These are phyloP conservation scores for Coniosporium apollinis DNA, from an alignment of 495 filamentous ascomycete species.

Conservation along the genomic window DNA sequence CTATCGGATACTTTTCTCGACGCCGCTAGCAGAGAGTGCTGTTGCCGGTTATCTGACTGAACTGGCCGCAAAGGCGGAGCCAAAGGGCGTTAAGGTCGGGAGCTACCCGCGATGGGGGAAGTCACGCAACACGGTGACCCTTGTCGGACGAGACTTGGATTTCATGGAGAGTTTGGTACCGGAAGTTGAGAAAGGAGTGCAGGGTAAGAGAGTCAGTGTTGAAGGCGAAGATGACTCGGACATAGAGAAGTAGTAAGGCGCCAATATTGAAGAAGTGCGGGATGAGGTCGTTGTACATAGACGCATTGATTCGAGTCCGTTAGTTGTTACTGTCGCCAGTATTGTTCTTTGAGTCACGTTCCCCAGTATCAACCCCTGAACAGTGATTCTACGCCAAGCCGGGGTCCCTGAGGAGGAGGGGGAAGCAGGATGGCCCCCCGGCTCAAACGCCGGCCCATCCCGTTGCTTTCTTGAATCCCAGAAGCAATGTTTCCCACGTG, in stretches of 20 bases:
- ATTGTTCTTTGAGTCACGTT: no score
- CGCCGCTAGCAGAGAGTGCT: conserved; percentile 68
- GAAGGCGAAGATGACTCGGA: conserved; percentile 51
- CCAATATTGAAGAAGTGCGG: no score
- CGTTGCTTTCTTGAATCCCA: no score
- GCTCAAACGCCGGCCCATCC: no score
- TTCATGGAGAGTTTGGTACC: conserved; percentile 42
- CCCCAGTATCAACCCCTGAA: no score
- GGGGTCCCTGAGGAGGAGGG: no score
- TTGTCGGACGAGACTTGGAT: conserved; percentile 57
- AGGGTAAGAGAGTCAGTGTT: conserved; percentile 35
- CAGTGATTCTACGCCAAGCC: no score
- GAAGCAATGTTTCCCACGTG: no score
- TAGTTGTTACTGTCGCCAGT: no score
- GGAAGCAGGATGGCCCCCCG: no score
- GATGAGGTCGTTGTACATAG: no score
- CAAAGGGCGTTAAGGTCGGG: conserved; percentile 77
- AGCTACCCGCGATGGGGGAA: conserved; percentile 91
- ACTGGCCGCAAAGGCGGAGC: conserved; percentile 51
- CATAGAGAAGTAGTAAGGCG: conserved; percentile 5
- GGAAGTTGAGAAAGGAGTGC: conserved; percentile 44
- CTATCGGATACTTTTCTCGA: conserved; percentile 62
- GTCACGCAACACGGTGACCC: conserved; percentile 73
- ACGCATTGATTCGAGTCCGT: no score
- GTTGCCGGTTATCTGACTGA: conserved; percentile 70